phyloP scores from a whole-genome alignment of 2,329 filamentous ascomycete genomes.

The Chaetomium olivaceum region DNA sequence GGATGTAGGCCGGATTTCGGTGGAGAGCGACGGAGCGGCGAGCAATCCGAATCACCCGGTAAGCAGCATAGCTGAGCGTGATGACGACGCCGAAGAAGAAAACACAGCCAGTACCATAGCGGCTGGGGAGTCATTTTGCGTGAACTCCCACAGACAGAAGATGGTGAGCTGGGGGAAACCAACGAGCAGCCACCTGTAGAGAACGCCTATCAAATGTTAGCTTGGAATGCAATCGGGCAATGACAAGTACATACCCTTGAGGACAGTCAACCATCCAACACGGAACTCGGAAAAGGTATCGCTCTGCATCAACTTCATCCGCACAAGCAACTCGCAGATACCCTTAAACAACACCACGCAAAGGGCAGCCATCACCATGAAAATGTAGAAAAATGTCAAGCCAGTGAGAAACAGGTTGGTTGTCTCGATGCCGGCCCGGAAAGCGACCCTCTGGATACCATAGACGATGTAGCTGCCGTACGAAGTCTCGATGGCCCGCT shows the following conservation, averaged over 20 bases:
- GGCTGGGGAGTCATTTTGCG: slow-evolving; percentile 72
- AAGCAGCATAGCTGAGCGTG: slow-evolving; percentile 74
- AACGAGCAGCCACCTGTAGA: slow-evolving; percentile 80
- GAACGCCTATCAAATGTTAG: slow-evolving; percentile 48
- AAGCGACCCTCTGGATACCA: slow-evolving; percentile 81
- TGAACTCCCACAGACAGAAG: slow-evolving; percentile 84
- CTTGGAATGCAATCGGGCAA: no score
- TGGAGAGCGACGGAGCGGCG: slow-evolving; percentile 81
- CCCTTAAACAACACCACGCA: slow-evolving; percentile 74
- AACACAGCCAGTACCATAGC: slow-evolving; percentile 78
- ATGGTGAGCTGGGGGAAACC: slow-evolving; percentile 84
- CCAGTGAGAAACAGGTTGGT: slow-evolving; percentile 87
- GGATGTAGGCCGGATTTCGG: slow-evolving; percentile 87
- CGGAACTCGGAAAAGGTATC: slow-evolving; percentile 86
- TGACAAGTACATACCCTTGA: slow-evolving; percentile 59
- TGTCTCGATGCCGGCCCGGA: slow-evolving; percentile 72
- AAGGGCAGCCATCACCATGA: slow-evolving; percentile 69
- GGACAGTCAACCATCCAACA: slow-evolving; percentile 80
- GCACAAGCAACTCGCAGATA: slow-evolving; percentile 69
- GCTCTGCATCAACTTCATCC: slow-evolving; percentile 70
- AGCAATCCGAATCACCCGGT: slow-evolving; percentile 79
- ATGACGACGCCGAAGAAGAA: slow-evolving; percentile 75
- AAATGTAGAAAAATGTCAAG: slow-evolving; percentile 77
- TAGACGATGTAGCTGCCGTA: slow-evolving; percentile 59
- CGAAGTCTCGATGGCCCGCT: slow-evolving; percentile 43